Evolutionary conservation across 176 grass and related monocot species (phyloP), one percentile per base, ranked within the genome.

Genomic region (Oryza nivara): DNA sequence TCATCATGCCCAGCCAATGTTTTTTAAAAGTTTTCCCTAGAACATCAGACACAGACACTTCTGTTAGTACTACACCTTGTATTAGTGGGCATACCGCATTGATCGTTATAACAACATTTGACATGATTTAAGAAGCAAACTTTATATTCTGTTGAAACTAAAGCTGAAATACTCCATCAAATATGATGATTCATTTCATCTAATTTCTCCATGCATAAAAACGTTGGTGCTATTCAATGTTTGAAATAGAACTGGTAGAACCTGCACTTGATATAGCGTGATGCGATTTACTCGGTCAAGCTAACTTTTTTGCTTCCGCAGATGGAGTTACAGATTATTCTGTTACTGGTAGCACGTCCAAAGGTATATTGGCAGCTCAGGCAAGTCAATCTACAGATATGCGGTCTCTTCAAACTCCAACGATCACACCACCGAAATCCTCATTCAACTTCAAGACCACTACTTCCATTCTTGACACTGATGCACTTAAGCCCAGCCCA

Each of bases 321-420:
- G 97, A 96, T 92, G 97, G 97, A 80, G 97, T 96, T 83, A 99
- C 92, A 1, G 97, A 99, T 54, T 96, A 92, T 75, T 99, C 97
- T 72, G 97, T 99, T 65, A 99, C 97, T 17, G 97, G 97, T 40
- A 94, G 86, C 86, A 94, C 90, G 81, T 98, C 96, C 11, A 97
- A 91, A 80, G 78, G 84, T 25, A 94, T 94, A 78, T 70, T 99
- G 70, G 77, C 88, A 72, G 78, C 88, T 75, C 97, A 99, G 84
- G 83, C 88, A 2, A 88, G 66, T 70, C 74, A 90, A 70, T 92
- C 81, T 51, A 40, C 89, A 72, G 94, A 97, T 68, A 78, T 88
- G 48, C 86, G 90, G 67, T 85, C 90, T 74, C 88, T 88, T 72
- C 73, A 86, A 74, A 28, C 81, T 68, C 75, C 86, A 73, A 68